phyloP scores from a whole-genome alignment of 2,329 filamentous ascomycete genomes.

The Colletotrichum musae region DNA sequence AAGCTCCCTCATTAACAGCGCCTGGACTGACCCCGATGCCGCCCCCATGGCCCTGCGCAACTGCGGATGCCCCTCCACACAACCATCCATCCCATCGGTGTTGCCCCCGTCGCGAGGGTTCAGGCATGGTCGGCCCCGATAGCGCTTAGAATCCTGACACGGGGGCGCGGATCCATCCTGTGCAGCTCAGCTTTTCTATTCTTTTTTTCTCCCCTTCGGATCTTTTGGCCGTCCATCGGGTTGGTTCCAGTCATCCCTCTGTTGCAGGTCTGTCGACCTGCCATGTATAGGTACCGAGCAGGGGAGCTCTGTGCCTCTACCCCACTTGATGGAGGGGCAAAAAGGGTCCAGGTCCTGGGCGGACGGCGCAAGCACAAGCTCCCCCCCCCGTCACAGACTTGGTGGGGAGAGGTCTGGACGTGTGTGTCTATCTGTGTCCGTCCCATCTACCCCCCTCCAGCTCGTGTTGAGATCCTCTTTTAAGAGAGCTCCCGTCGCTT shows the following conservation, averaged over 20 bases:
- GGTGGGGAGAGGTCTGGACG: slow-evolving; percentile 9
- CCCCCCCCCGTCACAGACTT: slow-evolving; percentile 16
- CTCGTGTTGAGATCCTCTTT: slow-evolving; percentile 27
- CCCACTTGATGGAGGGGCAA: slow-evolving; percentile 39
- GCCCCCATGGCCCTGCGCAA: slow-evolving; percentile 15
- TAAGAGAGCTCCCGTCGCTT: slow-evolving; percentile 31
- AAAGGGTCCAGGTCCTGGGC: slow-evolving; percentile 38
- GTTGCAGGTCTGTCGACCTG: slow-evolving; percentile 15
- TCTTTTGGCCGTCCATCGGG: slow-evolving; percentile 20
- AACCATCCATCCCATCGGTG: slow-evolving; percentile 28
- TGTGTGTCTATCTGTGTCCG: background rate
- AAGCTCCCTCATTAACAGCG: too few relatives aligned
- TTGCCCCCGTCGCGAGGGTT: slow-evolving; percentile 31
- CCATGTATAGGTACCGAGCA: slow-evolving; percentile 16
- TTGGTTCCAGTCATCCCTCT: slow-evolving; percentile 14
- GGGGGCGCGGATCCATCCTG: slow-evolving; percentile 10
- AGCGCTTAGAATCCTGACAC: slow-evolving; percentile 31
- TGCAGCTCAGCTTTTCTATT: background rate
- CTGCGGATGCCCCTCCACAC: slow-evolving; percentile 23
- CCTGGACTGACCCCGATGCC: background rate
- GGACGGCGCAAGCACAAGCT: slow-evolving; percentile 32
- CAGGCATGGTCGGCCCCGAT: slow-evolving; percentile 5
- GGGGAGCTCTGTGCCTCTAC: slow-evolving; percentile 31
- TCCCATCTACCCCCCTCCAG: slow-evolving; percentile 23
- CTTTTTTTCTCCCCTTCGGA: background rate